Percentiles rank a stretch among this genome's conserved stretches.
Conservation (phyloP, 306 rosid genomes). For the Medicago lupulina region DNA sequence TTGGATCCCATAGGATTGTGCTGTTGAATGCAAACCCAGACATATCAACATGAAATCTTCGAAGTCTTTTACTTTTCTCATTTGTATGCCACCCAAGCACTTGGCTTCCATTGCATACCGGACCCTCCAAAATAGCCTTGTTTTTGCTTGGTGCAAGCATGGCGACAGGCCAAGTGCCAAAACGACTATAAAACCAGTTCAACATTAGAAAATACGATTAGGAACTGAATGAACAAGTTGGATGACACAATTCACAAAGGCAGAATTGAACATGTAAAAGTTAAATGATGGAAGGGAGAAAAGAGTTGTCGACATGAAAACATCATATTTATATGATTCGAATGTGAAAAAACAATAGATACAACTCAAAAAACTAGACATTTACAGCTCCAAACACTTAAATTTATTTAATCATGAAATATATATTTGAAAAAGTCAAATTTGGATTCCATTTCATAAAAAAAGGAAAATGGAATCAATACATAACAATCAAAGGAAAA, state of each 20-base stretch:
- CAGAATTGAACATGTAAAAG: constrained; percentile 9
- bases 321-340: constrained; percentile 29
- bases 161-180: constrained; percentile 99
- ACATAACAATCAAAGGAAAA: constrained; percentile 10
- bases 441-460: constrained; percentile 32
- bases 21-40: constrained; percentile 99
- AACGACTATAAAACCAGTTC: constrained; percentile 63
- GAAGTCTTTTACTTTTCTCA: constrained; percentile 85
- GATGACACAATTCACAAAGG: constrained; percentile 31
- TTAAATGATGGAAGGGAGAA: constrained; percentile 10
- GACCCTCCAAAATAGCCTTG: constrained; percentile 97
- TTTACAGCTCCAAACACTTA: constrained; percentile 31
- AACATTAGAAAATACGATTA: constrained; percentile 38
- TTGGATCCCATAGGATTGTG: constrained; percentile 95
- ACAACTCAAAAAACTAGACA: neutral
- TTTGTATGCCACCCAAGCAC: constrained; percentile 98
- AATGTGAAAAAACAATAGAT: constrained; percentile 2
- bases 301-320: constrained; percentile 7
- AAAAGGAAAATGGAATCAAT: constrained; percentile 26
- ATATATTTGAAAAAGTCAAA: constrained; percentile 28
- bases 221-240: neutral
- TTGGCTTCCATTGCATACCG: constrained; percentile 91
- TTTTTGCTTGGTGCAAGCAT: constrained; percentile 95
- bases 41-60: constrained; percentile 99
- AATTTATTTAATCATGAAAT: constrained; percentile 29